These are phyloP conservation scores for Cryptosporidium baileyi DNA, from an alignment of 169 alveolate species.

Conservation along the genomic window DNA sequence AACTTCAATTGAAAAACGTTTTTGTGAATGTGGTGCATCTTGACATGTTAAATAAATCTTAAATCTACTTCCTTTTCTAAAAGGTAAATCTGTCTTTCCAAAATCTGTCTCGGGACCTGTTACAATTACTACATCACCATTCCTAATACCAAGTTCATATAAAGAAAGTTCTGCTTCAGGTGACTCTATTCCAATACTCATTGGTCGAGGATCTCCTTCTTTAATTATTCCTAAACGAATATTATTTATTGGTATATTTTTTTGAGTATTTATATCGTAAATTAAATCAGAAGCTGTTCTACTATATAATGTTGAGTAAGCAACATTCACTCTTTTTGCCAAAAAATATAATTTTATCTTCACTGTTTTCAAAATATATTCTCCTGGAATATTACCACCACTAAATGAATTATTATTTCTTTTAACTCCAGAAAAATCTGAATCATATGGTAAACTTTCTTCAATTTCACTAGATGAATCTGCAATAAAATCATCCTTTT, in stretches of 20 bases:
- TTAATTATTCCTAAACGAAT: constrained; percentile 32
- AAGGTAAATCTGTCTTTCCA: constrained; percentile 35
- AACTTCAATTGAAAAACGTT: constrained; percentile 55
- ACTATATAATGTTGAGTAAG: constrained; percentile 42
- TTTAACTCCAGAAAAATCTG: neutral
- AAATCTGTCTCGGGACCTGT: constrained; percentile 66
- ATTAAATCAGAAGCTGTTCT: constrained; percentile 53
- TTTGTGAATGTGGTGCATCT: constrained; percentile 62
- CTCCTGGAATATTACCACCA: constrained; percentile 37
- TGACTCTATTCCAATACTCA: constrained; percentile 46
- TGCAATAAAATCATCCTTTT: neutral
- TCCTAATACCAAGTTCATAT: constrained; percentile 52
- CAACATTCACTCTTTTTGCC: constrained; percentile 56
- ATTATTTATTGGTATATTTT: constrained; percentile 26
- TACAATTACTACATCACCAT: constrained; percentile 53
- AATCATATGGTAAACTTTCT: neutral
- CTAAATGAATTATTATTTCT: neutral
- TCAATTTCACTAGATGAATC: neutral
- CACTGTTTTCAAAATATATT: constrained; percentile 39
- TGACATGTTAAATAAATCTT: constrained; percentile 44
- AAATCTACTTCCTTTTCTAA: constrained; percentile 51
- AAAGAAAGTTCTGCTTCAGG: constrained; percentile 61
- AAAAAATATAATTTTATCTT: constrained; percentile 47
- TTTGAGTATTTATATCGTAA: constrained; percentile 52
- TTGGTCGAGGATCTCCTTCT: constrained; percentile 38